A percentile compares a stretch with the other conserved stretches of the same genome.
Evolutionary conservation across 2,329 filamentous ascomycete genomes (phyloP).

Genomic region (Coniochaeta sp.): DNA sequence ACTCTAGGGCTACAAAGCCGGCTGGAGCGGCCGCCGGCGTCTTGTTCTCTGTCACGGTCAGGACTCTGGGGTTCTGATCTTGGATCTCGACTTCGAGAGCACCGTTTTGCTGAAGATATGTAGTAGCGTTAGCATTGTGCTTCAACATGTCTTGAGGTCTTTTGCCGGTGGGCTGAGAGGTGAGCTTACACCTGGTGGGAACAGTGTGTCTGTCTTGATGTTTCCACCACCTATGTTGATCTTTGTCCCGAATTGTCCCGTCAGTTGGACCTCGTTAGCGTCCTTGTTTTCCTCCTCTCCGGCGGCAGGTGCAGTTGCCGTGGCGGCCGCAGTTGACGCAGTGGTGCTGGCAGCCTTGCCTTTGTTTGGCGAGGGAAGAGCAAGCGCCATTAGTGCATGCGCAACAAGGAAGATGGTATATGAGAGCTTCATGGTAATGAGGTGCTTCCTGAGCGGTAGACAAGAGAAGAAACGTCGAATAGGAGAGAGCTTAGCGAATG

Average conservation of each 20-base stretch:
- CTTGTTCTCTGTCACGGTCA: slow-evolving; percentile 29
- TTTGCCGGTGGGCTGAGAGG: background rate
- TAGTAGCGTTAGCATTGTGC: background rate
- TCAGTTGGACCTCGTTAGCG: slow-evolving; percentile 21
- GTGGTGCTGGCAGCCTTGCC: background rate
- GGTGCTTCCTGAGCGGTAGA: background rate
- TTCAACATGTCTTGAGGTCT: background rate
- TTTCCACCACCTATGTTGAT: slow-evolving; percentile 22
- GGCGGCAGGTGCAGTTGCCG: background rate
- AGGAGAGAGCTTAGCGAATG: background rate
- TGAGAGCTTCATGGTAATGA: background rate
- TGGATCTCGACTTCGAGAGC: slow-evolving; percentile 31
- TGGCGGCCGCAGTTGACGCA: slow-evolving; percentile 1
- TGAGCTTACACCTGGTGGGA: slow-evolving; percentile 23
- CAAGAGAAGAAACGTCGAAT: background rate
- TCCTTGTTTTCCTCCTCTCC: slow-evolving; percentile 11
- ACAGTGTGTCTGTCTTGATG: slow-evolving; percentile 23
- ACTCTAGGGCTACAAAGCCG: slow-evolving; percentile 29
- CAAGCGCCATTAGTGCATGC: background rate
- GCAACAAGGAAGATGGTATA: background rate
- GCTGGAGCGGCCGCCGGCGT: slow-evolving; percentile 23
- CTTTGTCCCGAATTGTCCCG: slow-evolving; percentile 20
- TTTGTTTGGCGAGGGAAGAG: background rate
- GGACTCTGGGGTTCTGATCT: slow-evolving; percentile 21
- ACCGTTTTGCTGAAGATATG: slow-evolving; percentile 16